Evolutionary conservation across 805 yeast species (phyloP), one percentile per base, ranked within the genome.

Genomic region (Monosporozyma yasuniensis): DNA sequence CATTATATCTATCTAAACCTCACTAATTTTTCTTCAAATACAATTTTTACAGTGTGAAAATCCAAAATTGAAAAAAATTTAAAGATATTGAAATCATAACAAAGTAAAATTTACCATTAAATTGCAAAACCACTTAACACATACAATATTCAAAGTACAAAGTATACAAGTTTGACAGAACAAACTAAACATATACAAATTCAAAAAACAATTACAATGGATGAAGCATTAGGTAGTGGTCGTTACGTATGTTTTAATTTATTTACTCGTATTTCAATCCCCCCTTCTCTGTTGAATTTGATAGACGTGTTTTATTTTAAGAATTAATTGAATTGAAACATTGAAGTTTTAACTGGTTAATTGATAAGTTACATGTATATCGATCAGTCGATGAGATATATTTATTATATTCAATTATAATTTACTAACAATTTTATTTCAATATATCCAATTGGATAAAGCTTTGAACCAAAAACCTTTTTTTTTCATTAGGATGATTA

Each of bases 151-250:
- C n/a, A 14, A 41, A 22, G 9, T 23, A 41, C 5, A 41, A 12
- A 12, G 5, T 14, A 23, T 9, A 19, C 16, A 41, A 41, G 43
- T 10, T 37, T 9, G 12, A 3, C 32, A 25, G 8, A 4, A 25
- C 27, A 25, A 25, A 25, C 21, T 22, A 38, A 38, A 7, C 22
- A 37, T 2, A 37, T 9, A 4, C 41, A 16, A 19, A 2, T 3
- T 4, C 41, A 37, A 37, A 10, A 37, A 18, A 18, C 22, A 35
- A 16, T 9, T 18, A 38, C 27, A 19, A 49, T 49, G 51, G 51
- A 49, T 19, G 51, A 49, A 49, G 38, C 48, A 42, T 49, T 49
- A 46, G 48, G 48, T 32, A 38, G 32, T 32, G 21, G 18, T 19
- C 23, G 37, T 12, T 22, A 46, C 19, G 51, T 49, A 49, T 49